phyloP scores from a whole-genome alignment of 2,329 filamentous ascomycete genomes.

The Beauveria sp. region DNA sequence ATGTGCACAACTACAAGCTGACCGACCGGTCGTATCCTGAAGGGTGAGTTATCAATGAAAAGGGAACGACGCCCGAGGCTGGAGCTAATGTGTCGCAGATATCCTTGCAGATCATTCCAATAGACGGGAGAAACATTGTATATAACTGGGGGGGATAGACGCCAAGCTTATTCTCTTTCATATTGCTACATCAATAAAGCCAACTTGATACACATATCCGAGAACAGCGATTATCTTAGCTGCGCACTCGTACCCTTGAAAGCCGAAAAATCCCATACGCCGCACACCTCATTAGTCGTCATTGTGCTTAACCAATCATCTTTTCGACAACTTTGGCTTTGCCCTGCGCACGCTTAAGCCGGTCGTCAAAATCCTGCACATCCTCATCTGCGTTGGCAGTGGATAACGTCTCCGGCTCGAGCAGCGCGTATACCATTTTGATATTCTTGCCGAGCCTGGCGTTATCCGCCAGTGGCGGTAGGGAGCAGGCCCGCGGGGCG shows the following conservation, averaged over 20 bases:
- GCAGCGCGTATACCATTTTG: constrained; percentile 63
- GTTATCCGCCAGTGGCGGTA: constrained; percentile 45
- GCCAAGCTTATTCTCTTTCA: constrained; percentile 1
- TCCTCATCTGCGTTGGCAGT: constrained; percentile 81
- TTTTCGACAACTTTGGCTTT: constrained; percentile 82
- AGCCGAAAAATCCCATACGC: constrained; percentile 1
- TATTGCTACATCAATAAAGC: constrained; percentile 7
- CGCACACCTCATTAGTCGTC: constrained; percentile 12
- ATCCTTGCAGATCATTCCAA: constrained; percentile 57
- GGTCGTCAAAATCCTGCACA: constrained; percentile 86
- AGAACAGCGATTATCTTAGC: neutral
- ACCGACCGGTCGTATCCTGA: constrained; percentile 61
- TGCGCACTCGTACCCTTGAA: neutral
- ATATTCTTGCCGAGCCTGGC: constrained; percentile 70
- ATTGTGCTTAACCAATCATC: constrained; percentile 39
- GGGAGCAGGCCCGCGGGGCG: constrained; percentile 14
- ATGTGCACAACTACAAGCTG: constrained; percentile 62
- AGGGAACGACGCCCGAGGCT: neutral
- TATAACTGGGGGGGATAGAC: constrained; percentile 16
- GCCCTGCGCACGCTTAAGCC: constrained; percentile 71
- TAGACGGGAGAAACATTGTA: constrained; percentile 24
- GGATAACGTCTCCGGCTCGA: constrained; percentile 69
- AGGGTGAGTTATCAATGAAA: constrained; percentile 43
- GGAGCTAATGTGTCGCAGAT: constrained; percentile 33
- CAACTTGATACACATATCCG: neutral